A percentile compares a stretch with the other conserved stretches of the same genome.
phyloP scores from a whole-genome alignment of 1,284 basidiomycete genomes.

The Rhodotorula sp. region DNA sequence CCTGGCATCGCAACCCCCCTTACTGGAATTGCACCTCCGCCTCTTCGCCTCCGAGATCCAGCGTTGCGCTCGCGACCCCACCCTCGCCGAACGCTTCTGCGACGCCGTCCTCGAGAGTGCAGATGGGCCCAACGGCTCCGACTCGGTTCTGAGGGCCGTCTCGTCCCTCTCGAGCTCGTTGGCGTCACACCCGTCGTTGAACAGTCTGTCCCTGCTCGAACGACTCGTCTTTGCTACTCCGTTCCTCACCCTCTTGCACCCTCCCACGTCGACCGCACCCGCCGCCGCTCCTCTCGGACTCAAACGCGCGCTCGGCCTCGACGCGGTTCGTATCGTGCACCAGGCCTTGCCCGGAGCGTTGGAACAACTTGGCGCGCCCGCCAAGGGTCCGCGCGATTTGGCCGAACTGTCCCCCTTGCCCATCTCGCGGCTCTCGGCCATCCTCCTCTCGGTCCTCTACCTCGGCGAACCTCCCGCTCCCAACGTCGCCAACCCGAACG shows the following conservation, averaged over 20 bases:
- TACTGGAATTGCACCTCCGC: slow-evolving; percentile 68
- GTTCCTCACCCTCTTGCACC: slow-evolving; percentile 61
- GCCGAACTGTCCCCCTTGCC: slow-evolving; percentile 71
- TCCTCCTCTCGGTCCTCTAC: slow-evolving; percentile 63
- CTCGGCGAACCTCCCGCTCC: slow-evolving; percentile 34
- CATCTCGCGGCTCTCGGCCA: slow-evolving; percentile 71
- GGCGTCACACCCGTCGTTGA: slow-evolving; percentile 67
- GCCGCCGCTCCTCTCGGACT: slow-evolving; percentile 5
- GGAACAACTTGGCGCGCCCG: slow-evolving; percentile 37
- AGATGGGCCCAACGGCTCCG: slow-evolving; percentile 52
- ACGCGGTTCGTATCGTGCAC: slow-evolving; percentile 33
- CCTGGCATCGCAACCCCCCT: slow-evolving; percentile 31
- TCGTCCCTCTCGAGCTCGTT: slow-evolving; percentile 67
- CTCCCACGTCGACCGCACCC: slow-evolving; percentile 11
- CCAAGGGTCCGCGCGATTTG: slow-evolving; percentile 64
- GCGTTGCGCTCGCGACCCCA: slow-evolving; percentile 78
- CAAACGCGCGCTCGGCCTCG: slow-evolving; percentile 35
- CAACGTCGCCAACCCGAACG: slow-evolving; percentile 33
- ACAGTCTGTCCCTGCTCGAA: slow-evolving; percentile 74
- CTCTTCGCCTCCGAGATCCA: slow-evolving; percentile 81
- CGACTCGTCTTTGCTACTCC: slow-evolving; percentile 70
- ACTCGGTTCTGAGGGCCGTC: slow-evolving; percentile 57
- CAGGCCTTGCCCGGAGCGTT: slow-evolving; percentile 21
- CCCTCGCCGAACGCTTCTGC: slow-evolving; percentile 76
- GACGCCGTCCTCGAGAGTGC: slow-evolving; percentile 80